Evolutionary conservation across 129 eudicot genomes (phyloP), one percentile per base, ranked within the genome.

Genomic region (Oenanthe sinensis): DNA sequence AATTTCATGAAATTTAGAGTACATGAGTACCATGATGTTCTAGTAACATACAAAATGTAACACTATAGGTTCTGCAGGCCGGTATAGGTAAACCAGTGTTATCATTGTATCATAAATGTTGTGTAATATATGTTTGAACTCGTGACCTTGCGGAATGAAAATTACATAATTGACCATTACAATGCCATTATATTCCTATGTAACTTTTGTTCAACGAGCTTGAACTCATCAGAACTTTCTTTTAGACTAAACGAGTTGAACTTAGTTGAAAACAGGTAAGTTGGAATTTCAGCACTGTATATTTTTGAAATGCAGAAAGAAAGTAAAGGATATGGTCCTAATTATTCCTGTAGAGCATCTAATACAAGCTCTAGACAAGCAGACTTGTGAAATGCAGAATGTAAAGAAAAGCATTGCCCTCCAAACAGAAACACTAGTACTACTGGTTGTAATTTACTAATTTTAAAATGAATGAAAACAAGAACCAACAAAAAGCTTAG

Each of bases 321-420:
- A 60, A 60, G 33, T 14, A 60, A 60, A 60, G 33, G 68, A 60
- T 24, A 60, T 67, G 72, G 72, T 26, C 72, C 72, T 14, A 14
- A 67, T 67, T 28, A 33, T 67, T 67, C 42, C 42, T 67, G 30
- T 30, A 54, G 63, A 71, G 79, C 48, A 82, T 55, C 77, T 55
- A 17, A 72, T 8, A 77, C 44, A 13, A 33, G 33, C 26, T 65
- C 50, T 3, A 78, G 58, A 28, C 3, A 47, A 60, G 68, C 68
- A 60, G 68, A 60, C 68, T 60, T 24, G 33, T 43, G 82, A 80
- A 62, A 60, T 24, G 75, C 71, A 75, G 77, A 75, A 71, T 62
- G 75, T 84, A 79, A 83, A 84, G 85, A 71, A 79, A 86, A 78
- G 87, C 77, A 83, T 80, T 74, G 47, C 77, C 83, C 74, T 47